phyloP scores from a whole-genome alignment of 129 eudicot species.

The Apium graveolens region DNA sequence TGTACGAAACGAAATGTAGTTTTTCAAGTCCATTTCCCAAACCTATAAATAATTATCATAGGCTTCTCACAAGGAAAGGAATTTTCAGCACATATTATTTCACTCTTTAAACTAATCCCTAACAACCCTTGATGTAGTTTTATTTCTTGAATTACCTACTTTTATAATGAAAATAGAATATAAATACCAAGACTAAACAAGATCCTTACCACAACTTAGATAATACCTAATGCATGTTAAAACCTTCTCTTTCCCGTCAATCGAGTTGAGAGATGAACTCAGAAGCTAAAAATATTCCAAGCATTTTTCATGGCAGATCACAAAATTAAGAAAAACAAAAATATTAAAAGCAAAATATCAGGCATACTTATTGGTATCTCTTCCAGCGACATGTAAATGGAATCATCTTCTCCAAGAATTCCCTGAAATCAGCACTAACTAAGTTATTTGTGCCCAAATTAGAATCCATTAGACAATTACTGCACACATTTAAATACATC shows the following conservation, averaged over 20 bases:
- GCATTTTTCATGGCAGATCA: conserved; percentile 12
- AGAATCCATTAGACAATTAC: not conserved
- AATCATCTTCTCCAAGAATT: conserved; percentile 84
- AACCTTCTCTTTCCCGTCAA: too few relatives aligned
- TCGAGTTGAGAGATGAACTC: too few relatives aligned
- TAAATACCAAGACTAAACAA: not conserved
- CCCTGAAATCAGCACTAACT: conserved; percentile 48
- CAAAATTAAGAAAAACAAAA: conserved; percentile 21
- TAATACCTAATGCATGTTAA: not conserved
- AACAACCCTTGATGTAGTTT: not conserved
- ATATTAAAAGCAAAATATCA: conserved; percentile 31
- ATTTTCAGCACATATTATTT: not conserved
- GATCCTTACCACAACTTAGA: not conserved
- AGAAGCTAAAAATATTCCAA: conserved; percentile 1
- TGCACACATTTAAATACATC: not conserved
- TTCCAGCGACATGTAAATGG: conserved; percentile 88
- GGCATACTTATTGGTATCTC: conserved; percentile 99
- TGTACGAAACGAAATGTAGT: not conserved
- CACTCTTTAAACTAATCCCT: not conserved
- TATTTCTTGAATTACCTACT: not conserved
- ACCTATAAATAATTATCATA: not conserved
- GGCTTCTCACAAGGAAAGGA: not conserved
- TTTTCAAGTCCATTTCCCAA: not conserved
- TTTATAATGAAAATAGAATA: not conserved
- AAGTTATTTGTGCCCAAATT: not conserved